phyloP scores from a whole-genome alignment of 495 filamentous ascomycete genomes.

The Hypoxylon cercidicola region DNA sequence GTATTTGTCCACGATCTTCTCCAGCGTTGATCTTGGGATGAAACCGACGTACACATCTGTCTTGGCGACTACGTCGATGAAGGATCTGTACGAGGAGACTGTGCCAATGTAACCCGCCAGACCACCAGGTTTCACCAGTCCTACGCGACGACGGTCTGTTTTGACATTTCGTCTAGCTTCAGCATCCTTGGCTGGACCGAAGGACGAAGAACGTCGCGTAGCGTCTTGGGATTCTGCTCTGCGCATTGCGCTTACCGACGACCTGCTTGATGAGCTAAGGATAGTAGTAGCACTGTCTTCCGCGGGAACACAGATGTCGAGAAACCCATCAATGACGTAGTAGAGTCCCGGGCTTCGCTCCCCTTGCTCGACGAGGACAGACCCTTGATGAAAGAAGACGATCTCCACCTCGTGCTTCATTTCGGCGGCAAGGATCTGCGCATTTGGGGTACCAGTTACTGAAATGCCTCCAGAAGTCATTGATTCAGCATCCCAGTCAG shows the following conservation, averaged over 20 bases:
- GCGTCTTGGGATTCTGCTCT: conserved; percentile 44
- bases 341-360: conserved; percentile 96
- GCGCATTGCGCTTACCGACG: conserved; percentile 50
- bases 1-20: conserved; percentile 90
- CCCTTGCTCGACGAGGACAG: conserved; percentile 95
- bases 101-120: conserved; percentile 94
- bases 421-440: conserved; percentile 70
- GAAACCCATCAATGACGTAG: conserved; percentile 96
- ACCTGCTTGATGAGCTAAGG: conserved; percentile 46
- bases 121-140: conserved; percentile 93
- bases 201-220: conserved; percentile 32
- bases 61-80: conserved; percentile 96
- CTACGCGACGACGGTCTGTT: conserved; percentile 70
- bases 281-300: conserved; percentile 50
- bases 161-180: conserved; percentile 35
- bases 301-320: conserved; percentile 78
- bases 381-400: conserved; percentile 94
- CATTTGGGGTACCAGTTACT: conserved; percentile 51
- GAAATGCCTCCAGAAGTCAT: conserved; percentile 70
- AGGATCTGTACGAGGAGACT: conserved; percentile 92
- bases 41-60: conserved; percentile 99
- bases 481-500: conserved; percentile 88
- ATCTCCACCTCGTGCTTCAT: conserved; percentile 95
- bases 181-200: conserved; percentile 30
- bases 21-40: conserved; percentile 83